Evolutionary conservation across 208 protist genomes (phyloP), one percentile per base, ranked within the genome.

Genomic region (Naegleria fowleri): DNA sequence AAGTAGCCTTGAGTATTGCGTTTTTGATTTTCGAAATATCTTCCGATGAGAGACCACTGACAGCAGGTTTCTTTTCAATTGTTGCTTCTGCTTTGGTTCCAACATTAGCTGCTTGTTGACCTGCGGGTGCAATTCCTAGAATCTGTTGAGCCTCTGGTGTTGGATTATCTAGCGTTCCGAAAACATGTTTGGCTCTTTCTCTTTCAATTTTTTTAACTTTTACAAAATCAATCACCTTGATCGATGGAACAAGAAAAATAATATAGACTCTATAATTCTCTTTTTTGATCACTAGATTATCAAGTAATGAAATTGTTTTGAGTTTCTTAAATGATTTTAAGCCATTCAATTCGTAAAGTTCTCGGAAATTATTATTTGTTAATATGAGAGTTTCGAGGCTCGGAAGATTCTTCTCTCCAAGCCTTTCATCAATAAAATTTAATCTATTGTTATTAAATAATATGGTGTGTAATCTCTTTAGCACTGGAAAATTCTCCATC

Each of bases 331-430:
- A 88, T 5, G 39, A 7, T 5, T 33, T n/a, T 33, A 88, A 58
- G 13, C 6, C 41, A 39, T 58, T 48, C 15, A 88, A 58, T 16
- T 51, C 29, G 6, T 88, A 36, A 4, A 88, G 41, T 38, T 88
- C 84, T 36, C 29, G 51, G 43, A 88, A 58, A 55, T 88, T n/a
- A 38, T 88, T 88, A 38, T 88, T 88, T 58, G 84, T 58, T 58
- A 88, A 38, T 25, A 88, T 58, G 15, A 88, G 22, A 11, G 41
- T 39, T 38, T 88, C 43, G 2, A 88, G 29, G n/a, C 55, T 88
- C 22, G 39, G 84, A 33, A 88, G 5, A 19, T 67, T 67, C 16
- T n/a, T 29, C 9, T 39, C 22, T 38, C 29, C 41, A 0, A 88
- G 36, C 6, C 15, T 58, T 16, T 51, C 25, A 88, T 88, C 84